phyloP scores from a whole-genome alignment of 345 rosid genomes.

The Hibiscus trionum region DNA sequence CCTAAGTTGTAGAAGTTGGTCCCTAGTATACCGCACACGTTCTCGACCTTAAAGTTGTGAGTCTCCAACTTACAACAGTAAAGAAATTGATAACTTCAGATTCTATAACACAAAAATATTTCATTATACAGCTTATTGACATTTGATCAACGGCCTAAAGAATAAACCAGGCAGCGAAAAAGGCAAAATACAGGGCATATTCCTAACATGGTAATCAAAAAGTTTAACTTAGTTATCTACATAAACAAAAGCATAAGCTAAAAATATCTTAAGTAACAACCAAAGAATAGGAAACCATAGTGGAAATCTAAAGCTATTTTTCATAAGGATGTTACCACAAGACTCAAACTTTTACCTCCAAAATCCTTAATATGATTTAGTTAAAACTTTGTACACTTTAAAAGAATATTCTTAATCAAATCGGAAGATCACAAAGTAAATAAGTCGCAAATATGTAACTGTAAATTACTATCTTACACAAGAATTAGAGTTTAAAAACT shows the following conservation, averaged over 20 bases:
- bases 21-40: constrained; percentile 49
- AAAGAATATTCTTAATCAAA: too few relatives aligned
- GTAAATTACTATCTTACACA: too few relatives aligned
- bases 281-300: neutral
- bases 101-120: neutral
- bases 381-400: too few relatives aligned
- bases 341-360: neutral
- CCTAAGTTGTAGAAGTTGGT: constrained; percentile 63
- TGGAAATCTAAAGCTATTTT: neutral
- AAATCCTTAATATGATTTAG: neutral
- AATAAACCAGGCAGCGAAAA: neutral
- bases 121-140: neutral
- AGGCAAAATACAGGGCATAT: neutral
- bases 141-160: neutral
- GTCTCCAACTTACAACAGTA: constrained; percentile 47
- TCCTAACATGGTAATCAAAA: neutral
- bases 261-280: neutral
- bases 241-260: neutral
- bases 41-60: constrained; percentile 53
- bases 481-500: too few relatives aligned
- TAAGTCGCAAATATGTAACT: too few relatives aligned
- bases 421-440: too few relatives aligned
- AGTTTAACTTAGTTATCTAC: neutral
- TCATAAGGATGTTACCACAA: neutral
- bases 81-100: constrained; percentile 12